Evolutionary conservation across 441 rosid genomes (phyloP).

Genomic region (Hypseocharis bilobata): DNA sequence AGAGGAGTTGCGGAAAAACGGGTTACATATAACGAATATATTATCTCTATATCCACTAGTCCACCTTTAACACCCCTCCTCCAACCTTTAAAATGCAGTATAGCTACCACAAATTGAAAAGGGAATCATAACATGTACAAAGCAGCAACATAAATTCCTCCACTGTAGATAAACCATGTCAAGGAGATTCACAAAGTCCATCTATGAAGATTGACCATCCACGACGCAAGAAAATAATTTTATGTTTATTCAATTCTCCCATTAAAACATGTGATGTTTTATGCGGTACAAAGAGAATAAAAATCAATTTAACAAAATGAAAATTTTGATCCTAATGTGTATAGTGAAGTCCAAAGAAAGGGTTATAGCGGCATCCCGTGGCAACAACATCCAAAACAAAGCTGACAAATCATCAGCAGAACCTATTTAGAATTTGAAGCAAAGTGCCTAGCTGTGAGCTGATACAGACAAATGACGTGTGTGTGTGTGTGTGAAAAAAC

Average conservation of each 20-base stretch:
- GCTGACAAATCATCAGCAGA: background rate
- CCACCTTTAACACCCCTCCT: constrained; percentile 3
- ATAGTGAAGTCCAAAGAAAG: too few species aligned
- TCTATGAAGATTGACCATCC: background rate
- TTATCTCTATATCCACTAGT: background rate
- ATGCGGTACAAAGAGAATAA: too few species aligned
- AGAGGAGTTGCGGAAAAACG: background rate
- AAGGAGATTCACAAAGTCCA: background rate
- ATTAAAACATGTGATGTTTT: background rate
- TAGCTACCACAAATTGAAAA: background rate
- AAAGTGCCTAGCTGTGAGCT: background rate
- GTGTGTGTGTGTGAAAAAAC: background rate
- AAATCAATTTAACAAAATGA: background rate
- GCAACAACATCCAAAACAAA: background rate
- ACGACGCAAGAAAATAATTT: background rate
- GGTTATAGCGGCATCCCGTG: too few species aligned
- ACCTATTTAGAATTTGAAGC: background rate
- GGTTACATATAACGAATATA: background rate
- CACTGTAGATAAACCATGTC: background rate
- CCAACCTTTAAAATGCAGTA: background rate
- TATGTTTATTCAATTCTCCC: background rate
- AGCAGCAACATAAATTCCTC: background rate
- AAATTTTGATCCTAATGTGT: too few species aligned
- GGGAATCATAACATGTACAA: background rate
- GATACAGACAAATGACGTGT: background rate